Evolutionary conservation across 2,329 filamentous ascomycete species (phyloP).

Genomic region (Myriosclerotinia curreyana): DNA sequence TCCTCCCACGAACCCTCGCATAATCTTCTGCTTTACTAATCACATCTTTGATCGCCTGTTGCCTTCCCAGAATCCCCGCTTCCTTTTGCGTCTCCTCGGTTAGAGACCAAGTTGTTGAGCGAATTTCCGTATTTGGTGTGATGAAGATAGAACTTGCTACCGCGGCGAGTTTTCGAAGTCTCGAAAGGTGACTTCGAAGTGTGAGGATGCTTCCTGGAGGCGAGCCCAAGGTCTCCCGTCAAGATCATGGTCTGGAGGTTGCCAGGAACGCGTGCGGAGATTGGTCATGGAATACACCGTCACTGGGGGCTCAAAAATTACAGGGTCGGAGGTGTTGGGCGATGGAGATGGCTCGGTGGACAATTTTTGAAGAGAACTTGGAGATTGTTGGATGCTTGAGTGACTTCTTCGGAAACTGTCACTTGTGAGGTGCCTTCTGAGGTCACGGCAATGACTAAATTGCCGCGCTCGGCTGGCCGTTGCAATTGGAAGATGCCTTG

Average conservation of each 20-base stretch:
- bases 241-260: not conserved
- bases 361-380: constrained; percentile 9
- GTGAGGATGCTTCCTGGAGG: not conserved
- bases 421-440: constrained; percentile 9
- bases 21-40: constrained; percentile 1
- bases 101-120: constrained; percentile 1
- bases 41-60: not conserved
- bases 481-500: not conserved
- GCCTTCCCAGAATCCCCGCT: not conserved
- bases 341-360: not conserved
- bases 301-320: not conserved
- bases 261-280: not conserved
- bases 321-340: too few species aligned
- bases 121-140: constrained; percentile 1
- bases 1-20: not conserved
- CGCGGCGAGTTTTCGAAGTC: constrained; percentile 1
- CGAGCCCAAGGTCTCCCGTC: not conserved
- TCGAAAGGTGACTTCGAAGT: constrained; percentile 4
- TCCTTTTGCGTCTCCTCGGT: not conserved
- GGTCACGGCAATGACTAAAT: not conserved
- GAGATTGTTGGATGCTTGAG: constrained; percentile 10
- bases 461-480: constrained; percentile 2
- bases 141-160: constrained; percentile 5
- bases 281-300: not conserved
- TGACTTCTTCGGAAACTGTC: constrained; percentile 5